A percentile compares a stretch with the other conserved stretches of the same genome.
These are phyloP conservation scores for Apiotrichum sp. DNA, from an alignment of 1,284 basidiomycete genomes.

Conservation along the genomic window DNA sequence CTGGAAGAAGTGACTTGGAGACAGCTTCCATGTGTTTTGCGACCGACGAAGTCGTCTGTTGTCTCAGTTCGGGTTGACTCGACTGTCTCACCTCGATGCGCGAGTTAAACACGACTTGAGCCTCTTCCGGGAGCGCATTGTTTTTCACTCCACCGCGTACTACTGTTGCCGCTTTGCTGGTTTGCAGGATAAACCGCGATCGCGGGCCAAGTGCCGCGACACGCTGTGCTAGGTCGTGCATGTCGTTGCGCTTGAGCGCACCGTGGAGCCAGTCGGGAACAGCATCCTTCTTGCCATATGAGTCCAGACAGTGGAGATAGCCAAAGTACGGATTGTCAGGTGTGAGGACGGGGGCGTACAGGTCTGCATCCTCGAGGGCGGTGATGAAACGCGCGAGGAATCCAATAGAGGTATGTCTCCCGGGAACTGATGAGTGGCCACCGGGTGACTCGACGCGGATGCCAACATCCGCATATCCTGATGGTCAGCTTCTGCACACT, in stretches of 20 bases:
- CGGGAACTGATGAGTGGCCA: slow-evolving; percentile 45
- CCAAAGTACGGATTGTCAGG: slow-evolving; percentile 46
- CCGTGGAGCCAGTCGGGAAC: slow-evolving; percentile 37
- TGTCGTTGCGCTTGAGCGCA: slow-evolving; percentile 34
- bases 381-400: slow-evolving; percentile 42
- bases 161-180: slow-evolving; percentile 42
- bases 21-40: slow-evolving; percentile 43
- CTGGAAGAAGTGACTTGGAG: slow-evolving; percentile 34
- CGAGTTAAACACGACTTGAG: slow-evolving; percentile 34
- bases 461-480: slow-evolving; percentile 11
- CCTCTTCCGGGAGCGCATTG: slow-evolving; percentile 46
- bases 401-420: slow-evolving; percentile 42
- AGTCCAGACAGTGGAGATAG: slow-evolving; percentile 49
- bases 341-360: slow-evolving; percentile 37
- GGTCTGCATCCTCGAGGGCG: slow-evolving; percentile 38
- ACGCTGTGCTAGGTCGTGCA: slow-evolving; percentile 46
- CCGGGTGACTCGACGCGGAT: slow-evolving; percentile 43
- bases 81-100: slow-evolving; percentile 43
- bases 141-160: slow-evolving; percentile 46
- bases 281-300: slow-evolving; percentile 41
- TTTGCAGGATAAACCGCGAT: slow-evolving; percentile 40
- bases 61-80: not conserved
- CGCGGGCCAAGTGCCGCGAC: slow-evolving; percentile 29
- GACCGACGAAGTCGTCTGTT: slow-evolving; percentile 38
- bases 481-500: not conserved